These are phyloP conservation scores for Tylopilus rubrobrunneus DNA, from an alignment of 768 basidiomycete genomes.

Conservation along the genomic window DNA sequence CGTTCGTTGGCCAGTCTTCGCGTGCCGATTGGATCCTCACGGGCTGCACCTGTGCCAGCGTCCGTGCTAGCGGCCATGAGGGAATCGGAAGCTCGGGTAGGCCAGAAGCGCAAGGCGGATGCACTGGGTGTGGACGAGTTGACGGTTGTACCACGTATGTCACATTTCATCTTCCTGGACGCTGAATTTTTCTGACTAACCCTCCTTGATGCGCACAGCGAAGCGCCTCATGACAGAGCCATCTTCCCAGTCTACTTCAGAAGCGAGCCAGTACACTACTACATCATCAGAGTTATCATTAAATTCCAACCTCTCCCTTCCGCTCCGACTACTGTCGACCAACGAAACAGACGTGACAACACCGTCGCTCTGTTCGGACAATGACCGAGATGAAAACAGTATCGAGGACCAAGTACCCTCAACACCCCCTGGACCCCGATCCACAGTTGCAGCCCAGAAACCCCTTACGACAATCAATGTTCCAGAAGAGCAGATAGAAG, in stretches of 20 bases:
- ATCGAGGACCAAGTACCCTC: constrained; percentile 46
- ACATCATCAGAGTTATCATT: constrained; percentile 20
- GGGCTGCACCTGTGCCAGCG: constrained; percentile 19
- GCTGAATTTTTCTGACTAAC: constrained; percentile 1
- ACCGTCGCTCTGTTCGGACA: constrained; percentile 74
- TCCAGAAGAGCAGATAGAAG: constrained; percentile 18
- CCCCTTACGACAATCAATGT: background rate
- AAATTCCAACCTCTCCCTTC: constrained; percentile 23
- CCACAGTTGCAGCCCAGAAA: constrained; percentile 1
- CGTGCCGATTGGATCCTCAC: constrained; percentile 20
- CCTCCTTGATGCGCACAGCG: constrained; percentile 18
- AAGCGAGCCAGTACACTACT: constrained; percentile 2
- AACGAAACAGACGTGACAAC: constrained; percentile 47
- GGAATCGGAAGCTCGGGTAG: constrained; percentile 7
- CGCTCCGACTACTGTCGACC: constrained; percentile 25
- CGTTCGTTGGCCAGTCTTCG: constrained; percentile 27
- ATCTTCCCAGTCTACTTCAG: constrained; percentile 25
- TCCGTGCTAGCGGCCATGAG: constrained; percentile 3
- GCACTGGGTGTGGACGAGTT: constrained; percentile 21
- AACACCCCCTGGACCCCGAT: constrained; percentile 46
- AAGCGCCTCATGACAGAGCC: constrained; percentile 37
- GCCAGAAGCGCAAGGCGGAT: constrained; percentile 33
- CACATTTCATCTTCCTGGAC: background rate
- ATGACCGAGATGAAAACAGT: constrained; percentile 49
- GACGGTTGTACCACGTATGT: constrained; percentile 35